A percentile compares a stretch with the other conserved stretches of the same genome.
These are phyloP conservation scores for Fusarium floridanum DNA, from an alignment of 2,329 filamentous ascomycete species.

Conservation along the genomic window DNA sequence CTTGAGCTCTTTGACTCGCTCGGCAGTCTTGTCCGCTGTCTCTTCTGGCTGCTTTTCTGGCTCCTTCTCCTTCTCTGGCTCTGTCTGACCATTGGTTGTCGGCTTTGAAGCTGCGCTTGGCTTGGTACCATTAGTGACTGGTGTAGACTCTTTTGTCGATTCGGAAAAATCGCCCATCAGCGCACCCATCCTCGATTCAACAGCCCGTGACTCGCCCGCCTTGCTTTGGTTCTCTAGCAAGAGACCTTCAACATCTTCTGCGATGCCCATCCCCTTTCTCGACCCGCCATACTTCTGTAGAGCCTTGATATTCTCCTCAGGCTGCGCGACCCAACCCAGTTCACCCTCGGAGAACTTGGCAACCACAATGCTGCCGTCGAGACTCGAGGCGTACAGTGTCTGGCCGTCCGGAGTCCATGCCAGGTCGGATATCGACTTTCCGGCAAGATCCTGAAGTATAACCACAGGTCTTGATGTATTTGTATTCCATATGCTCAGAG, in stretches of 20 bases:
- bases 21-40: conserved; percentile 65
- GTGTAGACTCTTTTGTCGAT: conserved; percentile 64
- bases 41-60: conserved; percentile 58
- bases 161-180: conserved; percentile 87
- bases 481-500: conserved; percentile 97
- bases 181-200: conserved; percentile 97
- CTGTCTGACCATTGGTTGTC: conserved; percentile 55
- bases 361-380: conserved; percentile 89
- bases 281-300: conserved; percentile 93
- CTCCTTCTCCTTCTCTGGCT: conserved; percentile 55
- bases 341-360: conserved; percentile 88
- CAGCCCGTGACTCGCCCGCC: conserved; percentile 87
- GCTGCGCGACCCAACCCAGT: conserved; percentile 86
- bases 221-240: conserved; percentile 92
- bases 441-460: conserved; percentile 87
- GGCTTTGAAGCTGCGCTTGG: conserved; percentile 52
- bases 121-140: conserved; percentile 67
- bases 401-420: conserved; percentile 94
- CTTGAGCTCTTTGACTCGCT: conserved; percentile 76
- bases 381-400: conserved; percentile 84
- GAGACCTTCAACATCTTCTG: conserved; percentile 91
- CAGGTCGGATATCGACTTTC: conserved; percentile 93
- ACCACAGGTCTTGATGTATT: conserved; percentile 92
- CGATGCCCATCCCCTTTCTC: conserved; percentile 87
- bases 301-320: conserved; percentile 92